phyloP scores from a whole-genome alignment of 495 filamentous ascomycete species.

The Schizothecium vesticola region DNA sequence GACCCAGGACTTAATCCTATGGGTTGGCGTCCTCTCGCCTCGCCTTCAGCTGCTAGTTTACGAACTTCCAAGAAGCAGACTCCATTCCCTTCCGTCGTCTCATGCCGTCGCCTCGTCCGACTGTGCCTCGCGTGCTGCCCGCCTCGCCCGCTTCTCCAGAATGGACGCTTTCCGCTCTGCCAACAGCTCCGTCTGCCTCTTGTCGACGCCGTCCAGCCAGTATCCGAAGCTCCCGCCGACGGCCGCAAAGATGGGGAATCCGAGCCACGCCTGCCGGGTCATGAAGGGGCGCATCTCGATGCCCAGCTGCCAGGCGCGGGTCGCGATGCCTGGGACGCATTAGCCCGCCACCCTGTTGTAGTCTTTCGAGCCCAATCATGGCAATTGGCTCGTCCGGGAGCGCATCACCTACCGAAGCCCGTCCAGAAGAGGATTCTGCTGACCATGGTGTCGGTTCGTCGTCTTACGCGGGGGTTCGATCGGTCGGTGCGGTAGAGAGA shows the following conservation, averaged over 20 bases:
- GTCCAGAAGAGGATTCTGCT: slow-evolving; percentile 89
- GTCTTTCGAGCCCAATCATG: background rate
- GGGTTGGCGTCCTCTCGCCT: background rate
- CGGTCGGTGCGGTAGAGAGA: background rate
- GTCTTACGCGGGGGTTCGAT: background rate
- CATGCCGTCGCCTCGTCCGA: slow-evolving; percentile 17
- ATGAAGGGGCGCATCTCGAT: slow-evolving; percentile 97
- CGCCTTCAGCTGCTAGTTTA: slow-evolving; percentile 1
- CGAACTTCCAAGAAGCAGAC: background rate
- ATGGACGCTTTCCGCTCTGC: slow-evolving; percentile 68
- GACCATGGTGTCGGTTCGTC: slow-evolving; percentile 40
- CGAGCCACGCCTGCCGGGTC: slow-evolving; percentile 69
- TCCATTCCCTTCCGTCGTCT: slow-evolving; percentile 1
- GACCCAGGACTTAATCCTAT: background rate
- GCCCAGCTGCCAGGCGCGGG: slow-evolving; percentile 91
- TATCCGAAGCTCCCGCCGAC: slow-evolving; percentile 91
- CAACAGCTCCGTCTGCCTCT: slow-evolving; percentile 68
- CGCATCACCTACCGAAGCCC: slow-evolving; percentile 74
- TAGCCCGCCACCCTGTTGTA: background rate
- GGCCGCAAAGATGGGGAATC: slow-evolving; percentile 82
- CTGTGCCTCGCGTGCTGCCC: slow-evolving; percentile 55
- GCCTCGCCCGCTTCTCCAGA: slow-evolving; percentile 80
- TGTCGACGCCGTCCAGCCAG: slow-evolving; percentile 84
- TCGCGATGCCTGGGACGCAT: slow-evolving; percentile 63
- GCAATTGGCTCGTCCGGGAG: slow-evolving; percentile 12